phyloP scores from a whole-genome alignment of 768 basidiomycete species.

The Agrocybe pediades region DNA sequence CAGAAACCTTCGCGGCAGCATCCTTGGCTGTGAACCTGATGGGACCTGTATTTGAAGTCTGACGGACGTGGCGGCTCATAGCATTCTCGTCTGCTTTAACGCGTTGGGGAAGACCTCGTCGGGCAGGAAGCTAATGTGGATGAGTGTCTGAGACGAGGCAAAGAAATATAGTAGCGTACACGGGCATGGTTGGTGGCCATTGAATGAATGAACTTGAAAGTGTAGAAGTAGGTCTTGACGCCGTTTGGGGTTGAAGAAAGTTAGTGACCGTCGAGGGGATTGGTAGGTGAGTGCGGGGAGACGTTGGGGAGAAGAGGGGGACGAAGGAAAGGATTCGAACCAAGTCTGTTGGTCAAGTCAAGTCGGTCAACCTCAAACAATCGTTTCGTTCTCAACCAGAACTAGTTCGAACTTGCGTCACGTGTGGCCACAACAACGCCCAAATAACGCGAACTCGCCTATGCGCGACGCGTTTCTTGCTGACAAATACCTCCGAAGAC shows the following conservation, averaged over 20 bases:
- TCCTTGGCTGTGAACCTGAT: slow-evolving; percentile 55
- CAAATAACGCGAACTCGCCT: slow-evolving; percentile 38
- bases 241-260: slow-evolving; percentile 6
- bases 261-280: slow-evolving; percentile 8
- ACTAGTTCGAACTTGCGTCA: slow-evolving; percentile 30
- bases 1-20: slow-evolving; percentile 52
- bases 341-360: slow-evolving; percentile 24
- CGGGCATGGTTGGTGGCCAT: slow-evolving; percentile 68
- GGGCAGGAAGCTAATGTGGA: slow-evolving; percentile 58
- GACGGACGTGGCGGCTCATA: slow-evolving; percentile 64
- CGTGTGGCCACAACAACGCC: slow-evolving; percentile 33
- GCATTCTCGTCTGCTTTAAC: slow-evolving; percentile 81
- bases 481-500: slow-evolving; percentile 3
- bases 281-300: slow-evolving; percentile 24
- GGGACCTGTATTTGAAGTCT: slow-evolving; percentile 53
- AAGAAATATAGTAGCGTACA: slow-evolving; percentile 39
- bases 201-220: slow-evolving; percentile 22
- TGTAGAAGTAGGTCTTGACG: background rate
- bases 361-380: slow-evolving; percentile 44
- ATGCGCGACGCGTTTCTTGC: slow-evolving; percentile 27
- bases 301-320: slow-evolving; percentile 26
- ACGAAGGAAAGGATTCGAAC: slow-evolving; percentile 27
- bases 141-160: slow-evolving; percentile 12
- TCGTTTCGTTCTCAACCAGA: slow-evolving; percentile 25
- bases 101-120: slow-evolving; percentile 68